Evolutionary conservation across 805 yeast species (phyloP).

Genomic region (Pichia nakasei): DNA sequence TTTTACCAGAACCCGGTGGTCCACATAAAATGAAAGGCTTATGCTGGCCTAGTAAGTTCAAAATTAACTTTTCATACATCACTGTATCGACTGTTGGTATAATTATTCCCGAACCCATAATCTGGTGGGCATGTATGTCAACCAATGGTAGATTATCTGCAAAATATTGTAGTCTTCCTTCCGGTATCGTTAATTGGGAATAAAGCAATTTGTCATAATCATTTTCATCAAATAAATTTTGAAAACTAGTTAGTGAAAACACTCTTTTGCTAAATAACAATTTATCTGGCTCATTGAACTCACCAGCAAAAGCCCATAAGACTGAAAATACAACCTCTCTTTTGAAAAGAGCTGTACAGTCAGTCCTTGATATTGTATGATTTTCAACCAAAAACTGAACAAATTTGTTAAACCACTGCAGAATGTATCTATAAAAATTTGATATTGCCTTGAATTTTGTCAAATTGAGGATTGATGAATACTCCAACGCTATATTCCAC

Average conservation of each 20-base stretch:
- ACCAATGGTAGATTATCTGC: slow-evolving; percentile 29
- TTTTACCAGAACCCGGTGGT: slow-evolving; percentile 96
- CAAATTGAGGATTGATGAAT: background rate
- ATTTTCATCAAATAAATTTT: slow-evolving; percentile 3
- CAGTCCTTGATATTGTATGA: no score
- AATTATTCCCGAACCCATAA: slow-evolving; percentile 52
- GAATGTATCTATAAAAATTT: background rate
- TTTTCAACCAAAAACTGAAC: no score
- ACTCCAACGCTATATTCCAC: slow-evolving; percentile 3
- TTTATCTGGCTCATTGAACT: slow-evolving; percentile 33
- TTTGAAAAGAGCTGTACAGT: no score
- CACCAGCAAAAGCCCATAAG: slow-evolving; percentile 16
- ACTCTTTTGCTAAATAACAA: slow-evolving; percentile 28
- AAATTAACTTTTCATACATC: slow-evolving; percentile 54
- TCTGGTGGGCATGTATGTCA: slow-evolving; percentile 49
- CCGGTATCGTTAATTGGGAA: slow-evolving; percentile 35
- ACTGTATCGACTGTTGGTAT: slow-evolving; percentile 75
- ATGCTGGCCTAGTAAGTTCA: slow-evolving; percentile 45
- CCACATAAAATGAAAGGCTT: slow-evolving; percentile 73
- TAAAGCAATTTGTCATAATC: slow-evolving; percentile 28
- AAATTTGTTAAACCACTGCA: no score
- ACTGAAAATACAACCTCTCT: background rate
- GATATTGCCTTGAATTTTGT: background rate
- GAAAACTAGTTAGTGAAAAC: slow-evolving; percentile 15
- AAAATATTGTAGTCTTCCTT: slow-evolving; percentile 40